Evolutionary conservation across 257 asterid genomes (phyloP), one percentile per base, ranked within the genome.

Genomic region (Marsdenia floribunda): DNA sequence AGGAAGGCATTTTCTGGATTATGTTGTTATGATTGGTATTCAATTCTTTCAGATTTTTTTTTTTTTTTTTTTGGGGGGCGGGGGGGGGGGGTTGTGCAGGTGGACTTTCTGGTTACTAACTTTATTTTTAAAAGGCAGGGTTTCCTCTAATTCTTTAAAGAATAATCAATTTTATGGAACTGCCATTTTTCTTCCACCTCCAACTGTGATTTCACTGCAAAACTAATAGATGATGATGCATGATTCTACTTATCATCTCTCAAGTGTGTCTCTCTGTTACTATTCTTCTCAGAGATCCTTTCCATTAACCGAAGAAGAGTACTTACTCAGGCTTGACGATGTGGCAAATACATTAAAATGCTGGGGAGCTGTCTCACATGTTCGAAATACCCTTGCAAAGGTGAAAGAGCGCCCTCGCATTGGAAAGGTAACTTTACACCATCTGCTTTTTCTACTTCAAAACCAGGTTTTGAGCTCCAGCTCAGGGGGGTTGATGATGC

Each of bases 301-400:
- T 76, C 97, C 97, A 19, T 82, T 94, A 72, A 94, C 92, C 55
- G 97, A 94, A 81, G 97, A 92, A 86, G 99, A 94, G 88, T 94
- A 94, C 83, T 83, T 94, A 59, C 78, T 88, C 82, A 87, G 99
- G 89, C 99, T 94, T 24, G 99, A 94, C 80, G 92, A 90, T 69
- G 97, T 92, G 77, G 97, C 97, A 33, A 94, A 92, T 84, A 87
- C 85, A 57, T 85, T 94, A 77, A 94, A 84, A 85, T 90, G 98
- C 67, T 94, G 98, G 99, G 99, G 99, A 85, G 99, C 99, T 42
- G 99, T 94, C 80, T 94, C 99, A 8, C 99, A 94, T 80, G 79
- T 94, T 57, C 90, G 99, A 50, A 92, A 59, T 85, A 88, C 88
- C 84, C 93, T 94, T 33, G 84, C 86, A 82, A 92, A 88, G 83